Evolutionary conservation across 495 filamentous ascomycete species (phyloP).

Genomic region (Penicillium macrosclerotiorum): DNA sequence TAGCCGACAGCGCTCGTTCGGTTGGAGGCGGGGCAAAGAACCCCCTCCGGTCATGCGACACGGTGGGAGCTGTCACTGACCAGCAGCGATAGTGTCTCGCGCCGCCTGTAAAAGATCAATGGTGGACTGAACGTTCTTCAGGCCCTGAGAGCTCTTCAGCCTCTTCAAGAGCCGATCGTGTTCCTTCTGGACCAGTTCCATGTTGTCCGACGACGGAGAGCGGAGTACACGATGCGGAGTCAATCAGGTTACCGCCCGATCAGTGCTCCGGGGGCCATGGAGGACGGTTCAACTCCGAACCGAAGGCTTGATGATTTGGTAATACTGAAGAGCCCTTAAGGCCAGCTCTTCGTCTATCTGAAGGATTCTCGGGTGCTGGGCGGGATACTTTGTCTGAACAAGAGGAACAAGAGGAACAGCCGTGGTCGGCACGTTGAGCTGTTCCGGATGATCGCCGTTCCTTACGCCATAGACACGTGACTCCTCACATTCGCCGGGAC

Average conservation of each 20-base stretch:
- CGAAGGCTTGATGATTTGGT: too few species aligned
- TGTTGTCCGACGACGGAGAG: conserved; percentile 31
- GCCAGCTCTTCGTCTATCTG: too few species aligned
- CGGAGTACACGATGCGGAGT: conserved; percentile 16
- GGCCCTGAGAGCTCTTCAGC: conserved; percentile 64
- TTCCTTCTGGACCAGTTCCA: conserved; percentile 74
- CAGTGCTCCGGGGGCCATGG: conserved; percentile 13
- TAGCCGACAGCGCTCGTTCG: background rate
- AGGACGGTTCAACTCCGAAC: too few species aligned
- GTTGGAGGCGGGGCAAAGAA: too few species aligned
- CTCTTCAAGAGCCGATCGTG: conserved; percentile 66
- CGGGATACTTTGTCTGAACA: too few species aligned
- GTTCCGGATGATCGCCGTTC: conserved; percentile 20
- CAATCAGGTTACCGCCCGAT: conserved; percentile 28
- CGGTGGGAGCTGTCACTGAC: conserved; percentile 38
- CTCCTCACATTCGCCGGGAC: background rate
- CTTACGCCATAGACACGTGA: conserved; percentile 24
- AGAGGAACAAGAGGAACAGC: background rate
- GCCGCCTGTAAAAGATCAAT: conserved; percentile 74
- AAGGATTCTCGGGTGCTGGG: background rate
- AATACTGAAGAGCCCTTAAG: too few species aligned
- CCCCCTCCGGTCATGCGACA: too few species aligned
- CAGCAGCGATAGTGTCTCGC: conserved; percentile 63
- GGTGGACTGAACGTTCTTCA: conserved; percentile 74
- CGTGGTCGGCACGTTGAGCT: conserved; percentile 3